These are phyloP conservation scores for Agarophyton chilense DNA, from an alignment of 23 red algal genomes.

Conservation along the genomic window DNA sequence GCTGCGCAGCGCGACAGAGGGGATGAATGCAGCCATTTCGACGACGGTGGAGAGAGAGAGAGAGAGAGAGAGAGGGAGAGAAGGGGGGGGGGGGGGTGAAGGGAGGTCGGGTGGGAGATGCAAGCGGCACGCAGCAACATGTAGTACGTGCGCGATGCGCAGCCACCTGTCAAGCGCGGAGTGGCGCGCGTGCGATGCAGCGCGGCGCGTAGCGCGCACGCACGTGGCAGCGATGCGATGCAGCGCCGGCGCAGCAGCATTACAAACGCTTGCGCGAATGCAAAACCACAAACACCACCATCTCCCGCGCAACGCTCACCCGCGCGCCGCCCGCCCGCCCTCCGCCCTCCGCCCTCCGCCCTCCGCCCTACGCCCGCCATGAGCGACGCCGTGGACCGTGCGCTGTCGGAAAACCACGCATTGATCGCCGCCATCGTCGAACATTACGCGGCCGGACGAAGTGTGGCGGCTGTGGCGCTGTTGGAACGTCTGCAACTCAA, in stretches of 20 bases:
- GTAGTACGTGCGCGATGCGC: too few relatives aligned
- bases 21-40: neutral
- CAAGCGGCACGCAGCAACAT: too few relatives aligned
- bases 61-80: too few relatives aligned
- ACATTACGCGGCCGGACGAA: conserved; percentile 38
- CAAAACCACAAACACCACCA: too few relatives aligned
- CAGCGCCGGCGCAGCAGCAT: too few relatives aligned
- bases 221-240: neutral
- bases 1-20: neutral
- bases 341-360: neutral
- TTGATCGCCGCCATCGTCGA: conserved; percentile 66
- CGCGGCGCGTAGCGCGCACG: neutral
- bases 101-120: neutral
- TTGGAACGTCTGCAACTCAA: conserved; percentile 62
- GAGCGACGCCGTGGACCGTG: conserved; percentile 58
- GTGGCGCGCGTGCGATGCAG: neutral
- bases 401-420: conserved; percentile 63
- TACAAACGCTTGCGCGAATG: too few relatives aligned
- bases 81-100: neutral
- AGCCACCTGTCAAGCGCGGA: neutral
- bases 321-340: neutral
- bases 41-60: neutral
- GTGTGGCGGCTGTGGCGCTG: conserved; percentile 26
- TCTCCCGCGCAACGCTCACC: neutral
- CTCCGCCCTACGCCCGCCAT: neutral